phyloP scores from a whole-genome alignment of 192 early-diverging fungal species.

The Coemansia brasiliensis region DNA sequence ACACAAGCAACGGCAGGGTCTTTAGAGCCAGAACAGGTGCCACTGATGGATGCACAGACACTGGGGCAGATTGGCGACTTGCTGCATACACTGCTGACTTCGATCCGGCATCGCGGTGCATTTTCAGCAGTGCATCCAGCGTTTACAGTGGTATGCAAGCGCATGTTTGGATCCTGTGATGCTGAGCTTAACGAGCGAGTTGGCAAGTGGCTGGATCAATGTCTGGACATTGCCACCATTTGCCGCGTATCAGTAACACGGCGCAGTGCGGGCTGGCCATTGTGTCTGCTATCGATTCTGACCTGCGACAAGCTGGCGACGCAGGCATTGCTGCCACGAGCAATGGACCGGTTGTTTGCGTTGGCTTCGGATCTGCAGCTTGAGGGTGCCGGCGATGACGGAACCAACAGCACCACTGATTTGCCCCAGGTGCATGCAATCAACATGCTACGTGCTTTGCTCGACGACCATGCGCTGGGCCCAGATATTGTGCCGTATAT shows the following conservation, averaged over 20 bases:
- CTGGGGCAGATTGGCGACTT: slow-evolving; percentile 50
- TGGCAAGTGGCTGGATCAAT: slow-evolving; percentile 75
- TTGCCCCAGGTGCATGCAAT: slow-evolving; percentile 91
- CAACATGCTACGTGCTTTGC: slow-evolving; percentile 82
- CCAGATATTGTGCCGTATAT: slow-evolving; percentile 73
- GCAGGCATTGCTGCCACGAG: slow-evolving; percentile 61
- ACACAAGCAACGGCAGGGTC: too few relatives aligned
- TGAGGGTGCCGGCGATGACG: slow-evolving; percentile 11
- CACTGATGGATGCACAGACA: background rate
- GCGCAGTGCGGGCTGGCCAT: slow-evolving; percentile 85
- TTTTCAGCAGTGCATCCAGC: slow-evolving; percentile 85
- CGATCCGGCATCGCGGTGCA: slow-evolving; percentile 88
- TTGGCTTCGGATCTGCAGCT: slow-evolving; percentile 48
- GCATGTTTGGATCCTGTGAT: slow-evolving; percentile 62
- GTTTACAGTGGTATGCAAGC: slow-evolving; percentile 70
- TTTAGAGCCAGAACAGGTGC: too few relatives aligned
- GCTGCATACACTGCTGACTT: slow-evolving; percentile 61
- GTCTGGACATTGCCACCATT: slow-evolving; percentile 68
- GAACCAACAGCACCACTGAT: slow-evolving; percentile 76
- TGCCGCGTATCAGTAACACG: slow-evolving; percentile 86
- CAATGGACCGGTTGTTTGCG: slow-evolving; percentile 69
- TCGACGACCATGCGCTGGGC: slow-evolving; percentile 80
- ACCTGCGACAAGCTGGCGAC: slow-evolving; percentile 64
- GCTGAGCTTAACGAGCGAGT: slow-evolving; percentile 59
- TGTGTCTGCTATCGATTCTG: slow-evolving; percentile 83